Evolutionary conservation across 2,329 filamentous ascomycete species (phyloP).

Genomic region (Colletotrichum tamarilloi): DNA sequence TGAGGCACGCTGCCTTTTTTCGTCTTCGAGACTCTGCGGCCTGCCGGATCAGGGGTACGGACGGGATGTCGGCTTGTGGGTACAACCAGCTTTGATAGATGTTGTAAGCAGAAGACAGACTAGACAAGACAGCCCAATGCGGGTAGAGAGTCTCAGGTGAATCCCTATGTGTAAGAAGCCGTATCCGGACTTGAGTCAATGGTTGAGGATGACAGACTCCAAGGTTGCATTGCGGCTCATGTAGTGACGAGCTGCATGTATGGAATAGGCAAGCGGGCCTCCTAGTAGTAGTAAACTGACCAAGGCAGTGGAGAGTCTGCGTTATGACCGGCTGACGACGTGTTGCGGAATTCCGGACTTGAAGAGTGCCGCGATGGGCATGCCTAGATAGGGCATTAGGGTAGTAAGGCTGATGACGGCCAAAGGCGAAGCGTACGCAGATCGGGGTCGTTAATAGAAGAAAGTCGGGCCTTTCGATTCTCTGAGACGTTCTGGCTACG

Average conservation of each 20-base stretch:
- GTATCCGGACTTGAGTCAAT: conserved; percentile 2
- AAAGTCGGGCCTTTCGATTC: neutral
- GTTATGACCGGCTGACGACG: neutral
- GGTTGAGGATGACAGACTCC: neutral
- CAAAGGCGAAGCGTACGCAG: neutral
- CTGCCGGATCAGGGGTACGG: conserved; percentile 5
- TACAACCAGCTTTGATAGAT: neutral
- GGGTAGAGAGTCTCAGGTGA: conserved; percentile 9
- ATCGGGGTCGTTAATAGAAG: neutral
- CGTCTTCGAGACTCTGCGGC: neutral
- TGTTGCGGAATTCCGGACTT: neutral
- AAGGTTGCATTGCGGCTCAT: neutral
- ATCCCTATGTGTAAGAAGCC: neutral
- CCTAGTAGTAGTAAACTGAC: neutral
- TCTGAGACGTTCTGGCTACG: neutral
- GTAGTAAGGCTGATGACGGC: neutral
- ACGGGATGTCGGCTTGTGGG: conserved; percentile 1
- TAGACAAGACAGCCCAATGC: neutral
- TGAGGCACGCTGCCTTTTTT: neutral
- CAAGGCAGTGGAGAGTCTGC: neutral
- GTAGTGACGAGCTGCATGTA: neutral
- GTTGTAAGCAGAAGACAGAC: neutral
- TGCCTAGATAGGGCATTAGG: neutral
- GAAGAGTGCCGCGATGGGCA: neutral
- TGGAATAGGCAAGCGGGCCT: neutral